Conservation (phyloP, 768 basidiomycete species). For the Termitomyces sp. region DNA sequence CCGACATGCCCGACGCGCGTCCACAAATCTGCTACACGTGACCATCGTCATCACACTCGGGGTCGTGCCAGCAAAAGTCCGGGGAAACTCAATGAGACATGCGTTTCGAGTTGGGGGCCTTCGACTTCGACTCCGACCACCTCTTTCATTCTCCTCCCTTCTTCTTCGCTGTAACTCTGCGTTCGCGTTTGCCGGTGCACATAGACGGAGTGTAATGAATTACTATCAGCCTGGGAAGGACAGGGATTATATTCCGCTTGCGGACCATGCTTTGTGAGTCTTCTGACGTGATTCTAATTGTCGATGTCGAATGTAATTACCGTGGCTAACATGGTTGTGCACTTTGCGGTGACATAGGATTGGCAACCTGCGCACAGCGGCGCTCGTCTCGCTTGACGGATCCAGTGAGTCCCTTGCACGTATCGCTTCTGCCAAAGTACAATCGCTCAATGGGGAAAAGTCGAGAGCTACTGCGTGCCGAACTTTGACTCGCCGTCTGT, state of each 20-base stretch:
- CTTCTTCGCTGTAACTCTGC: neutral
- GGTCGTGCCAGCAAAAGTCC: neutral
- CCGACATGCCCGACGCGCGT: too few species aligned
- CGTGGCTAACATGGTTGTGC: too few species aligned
- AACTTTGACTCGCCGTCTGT: constrained; percentile 92
- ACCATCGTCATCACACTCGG: too few species aligned
- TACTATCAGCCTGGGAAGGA: constrained; percentile 44
- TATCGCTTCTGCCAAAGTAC: neutral
- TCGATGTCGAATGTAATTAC: neutral
- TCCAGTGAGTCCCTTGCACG: constrained; percentile 46
- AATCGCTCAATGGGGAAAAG: constrained; percentile 25
- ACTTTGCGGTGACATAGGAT: constrained; percentile 39
- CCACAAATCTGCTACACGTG: too few species aligned
- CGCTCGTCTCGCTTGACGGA: constrained; percentile 77
- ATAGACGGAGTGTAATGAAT: constrained; percentile 35
- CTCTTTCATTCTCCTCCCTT: too few species aligned
- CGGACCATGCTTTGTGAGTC: constrained; percentile 73
- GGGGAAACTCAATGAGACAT: neutral
- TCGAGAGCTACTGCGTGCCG: constrained; percentile 90
- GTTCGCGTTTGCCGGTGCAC: neutral
- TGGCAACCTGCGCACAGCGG: constrained; percentile 80
- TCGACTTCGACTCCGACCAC: neutral
- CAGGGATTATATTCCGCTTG: constrained; percentile 67
- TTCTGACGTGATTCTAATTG: neutral
- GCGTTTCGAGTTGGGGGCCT: neutral